Conservation (phyloP, 139 green algal species). For the Tetradesmus obliquus region DNA sequence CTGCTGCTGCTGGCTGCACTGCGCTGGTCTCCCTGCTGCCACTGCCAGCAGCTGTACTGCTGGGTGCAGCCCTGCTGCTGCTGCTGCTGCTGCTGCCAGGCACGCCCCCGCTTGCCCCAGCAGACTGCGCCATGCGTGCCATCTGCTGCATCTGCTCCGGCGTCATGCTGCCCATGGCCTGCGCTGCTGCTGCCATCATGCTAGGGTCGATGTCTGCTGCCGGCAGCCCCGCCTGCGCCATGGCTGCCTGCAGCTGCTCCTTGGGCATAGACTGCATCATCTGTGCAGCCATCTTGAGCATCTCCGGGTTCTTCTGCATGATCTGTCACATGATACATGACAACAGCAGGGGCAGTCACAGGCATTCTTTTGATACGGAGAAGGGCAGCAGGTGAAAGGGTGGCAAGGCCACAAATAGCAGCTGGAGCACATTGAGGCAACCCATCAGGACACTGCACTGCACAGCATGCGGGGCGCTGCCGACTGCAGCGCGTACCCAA, state of each 20-base stretch:
- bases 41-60: not conserved
- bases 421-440: too few relatives aligned
- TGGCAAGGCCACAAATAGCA: not conserved
- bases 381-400: not conserved
- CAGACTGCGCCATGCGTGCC: slow-evolving; percentile 6
- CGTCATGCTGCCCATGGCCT: slow-evolving; percentile 17
- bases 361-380: not conserved
- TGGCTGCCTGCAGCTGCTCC: slow-evolving; percentile 44
- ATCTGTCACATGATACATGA: not conserved
- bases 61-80: not conserved
- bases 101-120: not conserved
- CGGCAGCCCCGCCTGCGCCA: slow-evolving; percentile 42
- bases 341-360: not conserved
- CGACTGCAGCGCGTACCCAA: not conserved
- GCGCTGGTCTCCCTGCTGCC: not conserved
- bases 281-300: slow-evolving; percentile 33
- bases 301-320: slow-evolving; percentile 33
- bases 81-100: not conserved
- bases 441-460: too few relatives aligned
- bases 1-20: slow-evolving; percentile 22
- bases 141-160: slow-evolving; percentile 40
- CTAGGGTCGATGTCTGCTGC: not conserved
- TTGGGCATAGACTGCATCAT: slow-evolving; percentile 43
- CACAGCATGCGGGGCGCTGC: not conserved
- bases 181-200: slow-evolving; percentile 13